Base-by-base conservation (phyloP, 192 early-diverging fungal genomes). In the Fimicolochytrium jonesii region DNA sequence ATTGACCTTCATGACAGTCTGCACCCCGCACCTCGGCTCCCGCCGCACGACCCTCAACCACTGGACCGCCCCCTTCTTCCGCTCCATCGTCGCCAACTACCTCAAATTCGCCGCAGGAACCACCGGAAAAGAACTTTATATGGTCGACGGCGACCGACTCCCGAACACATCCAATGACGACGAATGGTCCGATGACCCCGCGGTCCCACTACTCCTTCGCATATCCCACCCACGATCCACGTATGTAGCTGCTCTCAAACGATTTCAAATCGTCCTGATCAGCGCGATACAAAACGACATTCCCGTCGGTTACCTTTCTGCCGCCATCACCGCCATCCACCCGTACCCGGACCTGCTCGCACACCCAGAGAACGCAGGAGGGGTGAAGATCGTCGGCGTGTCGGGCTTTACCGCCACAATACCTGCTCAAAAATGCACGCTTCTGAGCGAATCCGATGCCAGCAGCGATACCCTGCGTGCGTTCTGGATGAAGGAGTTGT, bases 1-100 rank as follows among this genome's bases (percentile, higher is more conserved):
- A 9, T 56, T 64, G 11, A 54, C 62, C 17, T 64, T 60, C 50
- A 59, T 64, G 55, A 64, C 55, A 7, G 32, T 64, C 35, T 59
- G 54, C 28, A 44, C 62, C 6, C 62, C 62, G 11, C 62, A 64
- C 32, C 20, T 54, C n/a, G 62, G 62, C 20, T 59, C 62, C 23
- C 52, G 52, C 6, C 62, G 62, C 15, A n/a, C 53, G 18, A 32
- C 52, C 25, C 23, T 28, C 25, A 28, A 26, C 20, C 11, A 15
- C 1, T 61, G 26, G 29, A 39, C 30, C 7, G 56, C 30, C 30
- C 41, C 20, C 9, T 22, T 59, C n/a, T 60, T 62, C 26, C 60
- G 25, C 13, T 54, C 29, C 3, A 29, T 62, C 20, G 50, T 62
- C 1, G n/a, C 1, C 9, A 17, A 61, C 17, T 62, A 62, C 25